Conservation (phyloP, 129 eudicot genomes). For the Pseudognaphalium luteoalbum region DNA sequence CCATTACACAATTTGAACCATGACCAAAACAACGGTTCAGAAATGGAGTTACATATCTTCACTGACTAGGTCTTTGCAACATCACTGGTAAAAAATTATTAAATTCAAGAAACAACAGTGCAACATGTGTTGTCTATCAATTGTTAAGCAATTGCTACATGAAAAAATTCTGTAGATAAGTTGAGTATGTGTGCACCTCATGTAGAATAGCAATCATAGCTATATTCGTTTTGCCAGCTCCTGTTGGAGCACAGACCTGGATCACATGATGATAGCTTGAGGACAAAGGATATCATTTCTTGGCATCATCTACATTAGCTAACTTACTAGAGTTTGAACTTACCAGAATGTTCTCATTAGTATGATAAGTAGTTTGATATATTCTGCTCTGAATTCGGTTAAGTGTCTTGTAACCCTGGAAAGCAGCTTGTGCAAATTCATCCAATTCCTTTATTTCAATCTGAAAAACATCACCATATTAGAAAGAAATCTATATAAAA, state of each 20-base stretch:
- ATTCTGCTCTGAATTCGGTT: conserved; percentile 99
- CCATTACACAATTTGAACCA: conserved; percentile 3
- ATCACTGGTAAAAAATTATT: background rate
- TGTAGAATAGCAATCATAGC: conserved; percentile 96
- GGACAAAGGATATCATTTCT: background rate
- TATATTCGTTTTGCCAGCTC: conserved; percentile 98
- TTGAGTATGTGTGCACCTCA: conserved; percentile 53
- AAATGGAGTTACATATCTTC: background rate
- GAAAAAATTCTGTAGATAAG: conserved; percentile 9
- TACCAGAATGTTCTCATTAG: conserved; percentile 83
- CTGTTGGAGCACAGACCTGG: conserved; percentile 99
- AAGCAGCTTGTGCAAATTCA: conserved; percentile 99
- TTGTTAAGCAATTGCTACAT: conserved; percentile 6
- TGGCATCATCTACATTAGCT: background rate
- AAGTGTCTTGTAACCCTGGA: conserved; percentile 85
- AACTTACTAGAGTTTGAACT: conserved; percentile 26
- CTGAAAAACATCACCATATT: conserved; percentile 40
- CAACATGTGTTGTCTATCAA: background rate
- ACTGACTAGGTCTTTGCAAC: background rate
- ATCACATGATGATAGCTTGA: conserved; percentile 30
- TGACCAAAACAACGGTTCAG: background rate
- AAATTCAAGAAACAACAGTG: background rate
- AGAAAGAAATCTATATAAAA: background rate
- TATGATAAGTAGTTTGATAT: conserved; percentile 75
- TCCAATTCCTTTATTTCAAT: conserved; percentile 93